These are phyloP conservation scores for Clavispora vitiphila DNA, from an alignment of 805 yeast genomes.

Conservation along the genomic window DNA sequence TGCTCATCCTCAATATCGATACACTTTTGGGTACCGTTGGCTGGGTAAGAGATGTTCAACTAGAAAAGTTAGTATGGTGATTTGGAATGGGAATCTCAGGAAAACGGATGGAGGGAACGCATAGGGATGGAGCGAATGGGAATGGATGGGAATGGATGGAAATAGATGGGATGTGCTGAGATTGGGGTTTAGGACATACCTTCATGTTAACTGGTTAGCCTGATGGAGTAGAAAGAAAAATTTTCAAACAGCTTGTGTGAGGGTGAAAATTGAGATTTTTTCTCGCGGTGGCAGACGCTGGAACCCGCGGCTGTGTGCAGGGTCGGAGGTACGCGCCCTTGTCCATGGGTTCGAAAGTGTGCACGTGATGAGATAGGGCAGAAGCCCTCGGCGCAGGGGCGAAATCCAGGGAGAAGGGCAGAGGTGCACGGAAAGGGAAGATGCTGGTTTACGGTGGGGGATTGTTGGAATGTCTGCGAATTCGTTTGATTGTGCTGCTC, in stretches of 20 bases:
- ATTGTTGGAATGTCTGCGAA: not conserved
- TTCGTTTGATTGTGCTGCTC: too few species aligned
- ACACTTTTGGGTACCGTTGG: slow-evolving; percentile 99
- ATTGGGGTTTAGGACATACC: slow-evolving; percentile 29
- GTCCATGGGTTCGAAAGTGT: not conserved
- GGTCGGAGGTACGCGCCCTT: not conserved
- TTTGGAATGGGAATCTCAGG: too few species aligned
- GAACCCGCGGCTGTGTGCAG: not conserved
- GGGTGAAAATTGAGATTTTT: slow-evolving; percentile 9
- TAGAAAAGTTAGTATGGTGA: slow-evolving; percentile 24
- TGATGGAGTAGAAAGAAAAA: slow-evolving; percentile 22
- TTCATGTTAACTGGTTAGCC: slow-evolving; percentile 39
- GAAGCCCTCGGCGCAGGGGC: too few species aligned
- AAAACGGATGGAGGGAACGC: too few species aligned
- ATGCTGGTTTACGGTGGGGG: too few species aligned
- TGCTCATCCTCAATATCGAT: slow-evolving; percentile 98
- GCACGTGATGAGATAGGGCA: slow-evolving; percentile 14
- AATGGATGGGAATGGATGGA: not conserved
- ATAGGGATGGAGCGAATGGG: too few species aligned
- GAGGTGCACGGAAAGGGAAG: too few species aligned
- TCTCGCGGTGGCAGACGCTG: slow-evolving; percentile 7
- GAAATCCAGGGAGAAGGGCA: too few species aligned
- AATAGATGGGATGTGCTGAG: not conserved
- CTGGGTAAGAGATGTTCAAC: slow-evolving; percentile 99
- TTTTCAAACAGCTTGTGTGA: slow-evolving; percentile 11